Percentiles rank a stretch among this genome's conserved stretches.
Conservation (phyloP, 2,329 filamentous ascomycete species). For the Zopfia rhizophila region DNA sequence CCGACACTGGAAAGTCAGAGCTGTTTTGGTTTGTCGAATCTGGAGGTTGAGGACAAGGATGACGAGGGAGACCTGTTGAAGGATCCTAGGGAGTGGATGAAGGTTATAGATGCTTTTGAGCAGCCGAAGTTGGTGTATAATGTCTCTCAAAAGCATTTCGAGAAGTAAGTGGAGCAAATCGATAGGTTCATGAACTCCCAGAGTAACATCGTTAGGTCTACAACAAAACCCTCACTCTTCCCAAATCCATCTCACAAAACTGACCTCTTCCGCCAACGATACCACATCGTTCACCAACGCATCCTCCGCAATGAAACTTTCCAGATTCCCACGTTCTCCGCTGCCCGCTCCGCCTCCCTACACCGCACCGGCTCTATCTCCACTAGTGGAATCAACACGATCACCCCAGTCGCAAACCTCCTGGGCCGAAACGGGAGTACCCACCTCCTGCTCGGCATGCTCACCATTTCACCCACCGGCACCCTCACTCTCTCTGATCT, state of each 20-base stretch:
- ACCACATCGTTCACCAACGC: constrained; percentile 91
- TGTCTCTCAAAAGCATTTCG: constrained; percentile 87
- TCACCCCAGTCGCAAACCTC: constrained; percentile 84
- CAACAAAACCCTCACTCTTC: constrained; percentile 60
- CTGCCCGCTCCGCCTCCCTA: constrained; percentile 61
- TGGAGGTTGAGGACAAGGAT: constrained; percentile 65
- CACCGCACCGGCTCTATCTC: constrained; percentile 67
- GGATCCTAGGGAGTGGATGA: constrained; percentile 85
- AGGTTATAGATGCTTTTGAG: constrained; percentile 83
- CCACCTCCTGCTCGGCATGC: constrained; percentile 86
- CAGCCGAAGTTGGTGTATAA: constrained; percentile 85
- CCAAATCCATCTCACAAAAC: constrained; percentile 85
- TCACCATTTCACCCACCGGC: constrained; percentile 83
- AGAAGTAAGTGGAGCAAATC: constrained; percentile 64
- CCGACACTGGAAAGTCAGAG: constrained; percentile 66
- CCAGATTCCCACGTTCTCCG: constrained; percentile 80
- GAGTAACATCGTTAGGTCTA: constrained; percentile 45
- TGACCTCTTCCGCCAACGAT: constrained; percentile 85
- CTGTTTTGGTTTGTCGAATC: constrained; percentile 68
- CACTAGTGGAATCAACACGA: constrained; percentile 73
- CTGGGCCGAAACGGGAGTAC: constrained; percentile 82
- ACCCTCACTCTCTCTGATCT: constrained; percentile 84
- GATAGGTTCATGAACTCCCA: not conserved
- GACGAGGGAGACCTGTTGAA: constrained; percentile 69
- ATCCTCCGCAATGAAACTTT: constrained; percentile 94